phyloP scores from a whole-genome alignment of 768 basidiomycete species.

The Lactifluus rugatus region DNA sequence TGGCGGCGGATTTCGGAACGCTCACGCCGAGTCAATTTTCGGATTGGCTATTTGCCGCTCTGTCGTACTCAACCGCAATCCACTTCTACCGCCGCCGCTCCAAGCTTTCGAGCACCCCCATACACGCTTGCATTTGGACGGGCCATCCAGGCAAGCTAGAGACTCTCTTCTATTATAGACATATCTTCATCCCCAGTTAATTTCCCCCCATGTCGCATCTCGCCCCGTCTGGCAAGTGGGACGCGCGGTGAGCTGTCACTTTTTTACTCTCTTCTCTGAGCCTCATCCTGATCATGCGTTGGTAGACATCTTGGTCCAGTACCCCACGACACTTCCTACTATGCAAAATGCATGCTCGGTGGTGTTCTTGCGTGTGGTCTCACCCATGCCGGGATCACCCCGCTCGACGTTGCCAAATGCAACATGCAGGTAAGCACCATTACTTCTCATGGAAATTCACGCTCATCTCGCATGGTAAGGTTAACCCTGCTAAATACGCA shows the following conservation, averaged over 20 bases:
- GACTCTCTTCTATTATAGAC: conserved; percentile 26
- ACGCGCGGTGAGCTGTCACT: conserved; percentile 45
- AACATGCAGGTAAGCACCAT: conserved; percentile 68
- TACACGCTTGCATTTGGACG: conserved; percentile 25
- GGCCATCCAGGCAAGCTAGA: conserved; percentile 26
- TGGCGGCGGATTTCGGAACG: conserved; percentile 4
- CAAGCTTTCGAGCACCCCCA: conserved; percentile 11
- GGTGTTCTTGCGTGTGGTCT: conserved; percentile 81
- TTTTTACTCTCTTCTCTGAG: conserved; percentile 10
- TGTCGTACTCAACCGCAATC: conserved; percentile 17
- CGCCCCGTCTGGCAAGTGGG: conserved; percentile 54
- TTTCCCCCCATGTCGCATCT: conserved; percentile 40
- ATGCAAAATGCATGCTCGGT: conserved; percentile 80
- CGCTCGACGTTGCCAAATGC: conserved; percentile 82
- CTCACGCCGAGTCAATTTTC: background rate
- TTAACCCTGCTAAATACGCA: conserved; percentile 66
- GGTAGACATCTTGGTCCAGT: conserved; percentile 58
- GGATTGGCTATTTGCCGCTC: background rate
- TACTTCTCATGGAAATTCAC: background rate
- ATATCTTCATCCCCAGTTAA: conserved; percentile 26
- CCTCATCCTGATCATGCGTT: background rate
- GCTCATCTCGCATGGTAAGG: conserved; percentile 33
- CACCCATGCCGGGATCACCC: conserved; percentile 83
- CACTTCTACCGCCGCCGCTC: conserved; percentile 20
- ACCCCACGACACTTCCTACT: conserved; percentile 67